Percentiles rank a stretch among this genome's conserved stretches.
Conservation (phyloP, 495 filamentous ascomycete genomes). For the Cairneyella variabilis region DNA sequence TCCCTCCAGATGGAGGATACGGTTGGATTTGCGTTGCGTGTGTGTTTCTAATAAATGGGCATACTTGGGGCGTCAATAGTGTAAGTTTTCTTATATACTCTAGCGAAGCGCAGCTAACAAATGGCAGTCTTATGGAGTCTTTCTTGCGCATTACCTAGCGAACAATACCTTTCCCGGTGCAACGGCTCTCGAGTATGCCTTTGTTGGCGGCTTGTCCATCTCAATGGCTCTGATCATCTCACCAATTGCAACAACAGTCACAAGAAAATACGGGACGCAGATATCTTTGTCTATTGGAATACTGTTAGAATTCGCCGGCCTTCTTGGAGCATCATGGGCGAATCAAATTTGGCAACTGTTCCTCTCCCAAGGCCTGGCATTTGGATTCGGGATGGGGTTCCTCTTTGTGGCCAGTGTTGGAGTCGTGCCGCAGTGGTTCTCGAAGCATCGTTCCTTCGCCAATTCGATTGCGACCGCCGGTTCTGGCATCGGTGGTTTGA, state of each 20-base stretch:
- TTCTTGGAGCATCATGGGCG: constrained; percentile 55
- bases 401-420: constrained; percentile 64
- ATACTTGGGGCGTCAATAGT: constrained; percentile 31
- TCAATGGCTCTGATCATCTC: constrained; percentile 55
- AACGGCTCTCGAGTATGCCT: constrained; percentile 56
- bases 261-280: constrained; percentile 45
- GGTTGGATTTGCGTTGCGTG: constrained; percentile 55
- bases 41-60: constrained; percentile 40
- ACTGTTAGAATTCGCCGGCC: constrained; percentile 46
- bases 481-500: constrained; percentile 61
- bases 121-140: constrained; percentile 55
- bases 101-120: too few species aligned
- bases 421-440: constrained; percentile 71
- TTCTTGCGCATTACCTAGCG: constrained; percentile 58
- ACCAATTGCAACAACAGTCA: constrained; percentile 52
- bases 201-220: constrained; percentile 65
- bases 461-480: constrained; percentile 65
- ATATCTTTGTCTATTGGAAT: constrained; percentile 51
- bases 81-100: too few species aligned
- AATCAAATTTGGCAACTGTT: constrained; percentile 63
- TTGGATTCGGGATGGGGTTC: constrained; percentile 70
- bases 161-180: constrained; percentile 53
- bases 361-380: constrained; percentile 65
- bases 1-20: constrained; percentile 46
- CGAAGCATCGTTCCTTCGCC: constrained; percentile 55